Evolutionary conservation across 768 basidiomycete genomes (phyloP), one percentile per base, ranked within the genome.

Genomic region (Mycena vitilis): DNA sequence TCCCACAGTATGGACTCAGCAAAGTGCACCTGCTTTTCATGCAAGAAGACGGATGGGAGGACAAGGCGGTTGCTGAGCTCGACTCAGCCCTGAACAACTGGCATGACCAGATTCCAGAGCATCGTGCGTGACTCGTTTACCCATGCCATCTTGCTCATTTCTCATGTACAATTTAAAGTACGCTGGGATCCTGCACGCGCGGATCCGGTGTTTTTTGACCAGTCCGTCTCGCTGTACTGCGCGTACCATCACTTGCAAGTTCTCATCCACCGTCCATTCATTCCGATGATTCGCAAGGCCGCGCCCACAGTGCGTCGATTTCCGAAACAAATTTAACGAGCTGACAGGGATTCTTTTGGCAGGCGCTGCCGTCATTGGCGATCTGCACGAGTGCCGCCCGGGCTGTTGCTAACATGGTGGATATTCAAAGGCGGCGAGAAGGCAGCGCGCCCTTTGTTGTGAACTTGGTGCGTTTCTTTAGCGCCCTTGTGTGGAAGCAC

Each of bases 371-470:
- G 80, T 73, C 93, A 0, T 81, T 95, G 37, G 91, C 92, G 0
- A 95, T 95, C 59, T 95, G 94, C 76, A 89, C 91, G 16, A 95
- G 93, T 68, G 89, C 95, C 1, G 92, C 95, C 2, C 84, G 93
- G 12, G 92, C 91, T 2, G 90, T 87, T 68, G 87, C 87, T 47
- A 91, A 91, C 74, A 86, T 95, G 25, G 77, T 93, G 30, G 92
- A 94, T 79, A 64, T 80, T 47, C 81, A 82, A 65, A 78, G 83
- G 47, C 60, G 77, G 71, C 63, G 77, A 79, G 20, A 76, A 75
- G 47, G 67, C 70, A 11, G 60, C 80, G 42, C 81, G 79, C 12
- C 66, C 78, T 53, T 30, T 70, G 44, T 45, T 18, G 18, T 45
- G 1, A 45, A 45, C 18, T 20, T 45, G 44, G 44, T 45, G 44